Evolutionary conservation across 1,284 basidiomycete genomes (phyloP).

Genomic region (Gymnopus androsaceus): DNA sequence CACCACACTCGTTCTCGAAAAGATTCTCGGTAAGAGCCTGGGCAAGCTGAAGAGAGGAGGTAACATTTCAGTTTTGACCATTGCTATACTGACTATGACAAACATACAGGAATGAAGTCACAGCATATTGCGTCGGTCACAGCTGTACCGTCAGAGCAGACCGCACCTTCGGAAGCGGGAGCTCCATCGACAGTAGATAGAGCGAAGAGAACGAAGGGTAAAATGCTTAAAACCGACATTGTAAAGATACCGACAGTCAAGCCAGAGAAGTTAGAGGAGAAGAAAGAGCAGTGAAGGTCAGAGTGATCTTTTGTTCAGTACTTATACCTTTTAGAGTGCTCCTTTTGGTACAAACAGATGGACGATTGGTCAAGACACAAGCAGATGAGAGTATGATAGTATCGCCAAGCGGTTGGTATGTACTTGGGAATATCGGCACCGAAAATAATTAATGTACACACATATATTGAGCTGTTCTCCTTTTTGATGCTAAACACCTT

Average conservation of each 20-base stretch:
- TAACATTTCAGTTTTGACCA: background rate
- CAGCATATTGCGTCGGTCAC: background rate
- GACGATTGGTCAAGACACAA: no score
- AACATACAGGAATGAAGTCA: background rate
- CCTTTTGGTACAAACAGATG: no score
- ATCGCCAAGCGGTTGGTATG: no score
- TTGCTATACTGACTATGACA: background rate
- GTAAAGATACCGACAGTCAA: background rate
- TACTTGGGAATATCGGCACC: no score
- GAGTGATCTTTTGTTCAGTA: no score
- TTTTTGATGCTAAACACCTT: no score
- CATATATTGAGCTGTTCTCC: no score
- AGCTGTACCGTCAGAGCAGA: background rate
- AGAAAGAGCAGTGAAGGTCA: no score
- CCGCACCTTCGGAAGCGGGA: background rate
- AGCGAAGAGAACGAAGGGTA: background rate
- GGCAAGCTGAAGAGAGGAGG: background rate
- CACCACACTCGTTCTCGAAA: slow-evolving; percentile 2
- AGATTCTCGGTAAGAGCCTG: slow-evolving; percentile 2
- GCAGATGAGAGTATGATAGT: no score
- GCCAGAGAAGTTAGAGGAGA: no score
- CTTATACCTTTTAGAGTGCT: no score
- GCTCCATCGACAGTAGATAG: background rate
- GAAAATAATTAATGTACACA: no score
- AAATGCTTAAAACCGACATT: background rate